phyloP scores from a whole-genome alignment of 2,329 filamentous ascomycete species.

The Setomelanomma holmii region DNA sequence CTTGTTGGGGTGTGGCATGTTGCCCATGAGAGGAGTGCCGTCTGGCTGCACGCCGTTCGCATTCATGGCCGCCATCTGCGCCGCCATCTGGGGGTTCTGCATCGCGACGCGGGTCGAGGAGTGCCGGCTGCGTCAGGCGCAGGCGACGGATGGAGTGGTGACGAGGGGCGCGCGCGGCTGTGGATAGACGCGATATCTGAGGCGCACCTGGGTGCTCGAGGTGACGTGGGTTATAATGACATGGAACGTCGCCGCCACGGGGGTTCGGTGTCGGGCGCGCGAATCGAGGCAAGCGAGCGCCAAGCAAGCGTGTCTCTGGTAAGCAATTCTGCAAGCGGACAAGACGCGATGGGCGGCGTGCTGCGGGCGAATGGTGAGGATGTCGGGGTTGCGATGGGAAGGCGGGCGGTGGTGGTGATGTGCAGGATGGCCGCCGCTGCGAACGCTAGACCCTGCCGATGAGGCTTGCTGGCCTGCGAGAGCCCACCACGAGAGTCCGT shows the following conservation, averaged over 20 bases:
- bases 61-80: conserved; percentile 73
- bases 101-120: conserved; percentile 30
- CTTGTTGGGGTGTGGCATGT: conserved; percentile 50
- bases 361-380: background rate
- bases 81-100: conserved; percentile 62
- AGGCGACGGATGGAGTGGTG: conserved; percentile 19
- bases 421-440: background rate
- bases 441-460: background rate
- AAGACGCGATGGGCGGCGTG: background rate
- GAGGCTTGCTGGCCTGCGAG: background rate
- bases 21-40: conserved; percentile 72
- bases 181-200: conserved; percentile 18
- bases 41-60: conserved; percentile 68
- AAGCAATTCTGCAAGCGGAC: background rate
- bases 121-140: conserved; percentile 26
- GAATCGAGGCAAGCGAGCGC: background rate
- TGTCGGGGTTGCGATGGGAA: background rate
- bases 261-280: conserved; percentile 9
- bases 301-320: background rate
- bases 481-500: too few relatives aligned
- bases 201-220: conserved; percentile 36
- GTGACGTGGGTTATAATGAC: conserved; percentile 33
- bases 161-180: conserved; percentile 20
- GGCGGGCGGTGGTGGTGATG: background rate
- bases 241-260: conserved; percentile 33